A percentile compares a stretch with the other conserved stretches of the same genome.
Conservation (phyloP, 2,329 filamentous ascomycete genomes). For the Podosphaera xanthii region DNA sequence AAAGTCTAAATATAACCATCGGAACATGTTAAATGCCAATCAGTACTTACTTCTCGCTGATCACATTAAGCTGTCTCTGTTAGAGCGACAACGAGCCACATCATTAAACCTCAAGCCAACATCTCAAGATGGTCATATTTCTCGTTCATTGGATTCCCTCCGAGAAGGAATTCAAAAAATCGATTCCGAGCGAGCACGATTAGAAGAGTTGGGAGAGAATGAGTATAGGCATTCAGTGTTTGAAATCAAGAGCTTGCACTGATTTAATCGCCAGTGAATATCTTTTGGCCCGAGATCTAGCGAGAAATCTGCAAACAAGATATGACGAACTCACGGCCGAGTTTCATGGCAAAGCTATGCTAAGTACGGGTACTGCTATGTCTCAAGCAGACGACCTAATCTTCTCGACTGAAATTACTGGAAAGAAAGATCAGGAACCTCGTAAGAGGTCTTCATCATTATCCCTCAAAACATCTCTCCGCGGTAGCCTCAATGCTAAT, state of each 20-base stretch:
- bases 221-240: constrained; percentile 22
- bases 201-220: constrained; percentile 41
- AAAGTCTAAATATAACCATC: background rate
- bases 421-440: constrained; percentile 23
- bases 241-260: background rate
- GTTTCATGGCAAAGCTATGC: constrained; percentile 43
- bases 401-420: constrained; percentile 38
- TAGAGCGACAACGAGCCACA: constrained; percentile 73
- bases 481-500: constrained; percentile 10
- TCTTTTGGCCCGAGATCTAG: constrained; percentile 36
- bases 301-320: constrained; percentile 48
- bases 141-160: constrained; percentile 68
- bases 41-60: constrained; percentile 87
- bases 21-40: constrained; percentile 32
- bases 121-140: constrained; percentile 72
- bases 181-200: constrained; percentile 36
- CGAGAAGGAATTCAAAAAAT: constrained; percentile 55
- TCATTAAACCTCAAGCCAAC: constrained; percentile 48
- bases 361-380: constrained; percentile 27
- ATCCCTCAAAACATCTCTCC: constrained; percentile 17
- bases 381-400: constrained; percentile 40
- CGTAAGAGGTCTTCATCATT: constrained; percentile 22
- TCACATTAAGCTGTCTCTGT: constrained; percentile 85
- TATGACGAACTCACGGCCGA: constrained; percentile 56
- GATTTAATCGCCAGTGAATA: constrained; percentile 12